Evolutionary conservation across 129 eudicot species (phyloP).

Genomic region (Arctium lappa): DNA sequence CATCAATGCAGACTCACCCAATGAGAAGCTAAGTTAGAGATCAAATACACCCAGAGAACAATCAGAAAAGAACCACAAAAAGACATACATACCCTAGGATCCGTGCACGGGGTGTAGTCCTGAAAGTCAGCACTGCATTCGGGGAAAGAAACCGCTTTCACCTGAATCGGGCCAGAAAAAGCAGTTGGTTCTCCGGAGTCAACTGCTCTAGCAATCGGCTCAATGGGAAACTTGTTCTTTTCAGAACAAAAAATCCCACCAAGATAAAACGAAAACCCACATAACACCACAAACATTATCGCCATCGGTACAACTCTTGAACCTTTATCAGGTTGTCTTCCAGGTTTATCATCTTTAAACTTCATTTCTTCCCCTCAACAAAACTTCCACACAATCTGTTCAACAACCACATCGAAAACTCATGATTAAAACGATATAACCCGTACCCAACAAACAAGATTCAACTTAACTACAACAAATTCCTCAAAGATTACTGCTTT

Average conservation of each 20-base stretch:
- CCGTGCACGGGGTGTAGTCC: conserved; percentile 98
- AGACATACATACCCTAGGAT: conserved; percentile 59
- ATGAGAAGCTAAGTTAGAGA: background rate
- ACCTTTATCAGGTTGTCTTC: conserved; percentile 54
- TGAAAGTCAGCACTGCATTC: conserved; percentile 72
- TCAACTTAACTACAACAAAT: background rate
- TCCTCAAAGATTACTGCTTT: background rate
- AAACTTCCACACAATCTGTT: conserved; percentile 37
- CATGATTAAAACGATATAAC: background rate
- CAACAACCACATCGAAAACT: conserved; percentile 17
- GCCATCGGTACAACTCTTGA: conserved; percentile 57
- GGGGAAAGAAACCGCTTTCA: conserved; percentile 56
- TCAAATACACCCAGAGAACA: background rate
- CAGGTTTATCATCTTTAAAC: conserved; percentile 75
- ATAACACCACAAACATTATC: conserved; percentile 58
- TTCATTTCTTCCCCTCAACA: conserved; percentile 42
- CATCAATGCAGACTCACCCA: background rate
- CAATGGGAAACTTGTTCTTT: conserved; percentile 38
- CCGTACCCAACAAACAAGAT: conserved; percentile 6
- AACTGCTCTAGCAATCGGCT: conserved; percentile 35
- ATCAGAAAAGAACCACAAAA: background rate
- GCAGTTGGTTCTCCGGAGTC: conserved; percentile 32
- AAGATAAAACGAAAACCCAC: conserved; percentile 86
- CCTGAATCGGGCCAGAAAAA: conserved; percentile 40
- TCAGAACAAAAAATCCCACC: conserved; percentile 86